These are phyloP conservation scores for Erodium texanum DNA, from an alignment of 441 rosid species.

Conservation along the genomic window DNA sequence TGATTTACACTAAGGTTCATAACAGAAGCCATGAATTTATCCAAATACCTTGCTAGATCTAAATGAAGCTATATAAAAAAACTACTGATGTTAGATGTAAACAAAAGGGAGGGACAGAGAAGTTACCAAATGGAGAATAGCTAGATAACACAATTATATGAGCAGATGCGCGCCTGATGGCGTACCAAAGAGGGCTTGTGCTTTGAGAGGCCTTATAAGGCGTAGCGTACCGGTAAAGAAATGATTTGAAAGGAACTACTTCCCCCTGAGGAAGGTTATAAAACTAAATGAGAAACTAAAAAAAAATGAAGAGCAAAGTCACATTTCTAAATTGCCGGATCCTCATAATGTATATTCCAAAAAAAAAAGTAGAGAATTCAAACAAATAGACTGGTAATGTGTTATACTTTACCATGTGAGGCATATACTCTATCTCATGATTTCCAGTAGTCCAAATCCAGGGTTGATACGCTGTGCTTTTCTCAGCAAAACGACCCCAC, in stretches of 20 bases:
- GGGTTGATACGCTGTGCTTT: conserved; percentile 61
- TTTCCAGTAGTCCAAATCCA: conserved; percentile 75
- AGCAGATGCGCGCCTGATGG: conserved; percentile 62
- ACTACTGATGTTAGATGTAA: background rate
- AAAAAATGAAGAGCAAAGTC: background rate
- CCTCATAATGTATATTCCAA: too few relatives aligned
- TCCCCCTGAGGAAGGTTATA: conserved; percentile 38
- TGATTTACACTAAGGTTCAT: background rate
- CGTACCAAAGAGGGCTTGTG: conserved; percentile 56
- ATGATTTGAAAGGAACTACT: conserved; percentile 47
- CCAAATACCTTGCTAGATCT: background rate
- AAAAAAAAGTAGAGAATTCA: too few relatives aligned
- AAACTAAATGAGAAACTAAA: background rate
- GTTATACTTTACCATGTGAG: conserved; percentile 41
- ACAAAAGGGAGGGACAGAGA: conserved; percentile 9
- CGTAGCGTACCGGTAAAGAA: conserved; percentile 52
- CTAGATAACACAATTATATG: conserved; percentile 65
- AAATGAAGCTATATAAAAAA: background rate
- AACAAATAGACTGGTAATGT: background rate
- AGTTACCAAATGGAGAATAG: conserved; percentile 69
- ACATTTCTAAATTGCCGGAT: too few relatives aligned
- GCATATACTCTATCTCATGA: conserved; percentile 65
- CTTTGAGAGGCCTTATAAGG: conserved; percentile 58
- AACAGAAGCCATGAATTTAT: background rate
- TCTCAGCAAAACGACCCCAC: conserved; percentile 72